A percentile compares a stretch with the other conserved stretches of the same genome.
These are phyloP conservation scores for Pichia sp. DNA, from an alignment of 1,139 yeast species.

Conservation along the genomic window DNA sequence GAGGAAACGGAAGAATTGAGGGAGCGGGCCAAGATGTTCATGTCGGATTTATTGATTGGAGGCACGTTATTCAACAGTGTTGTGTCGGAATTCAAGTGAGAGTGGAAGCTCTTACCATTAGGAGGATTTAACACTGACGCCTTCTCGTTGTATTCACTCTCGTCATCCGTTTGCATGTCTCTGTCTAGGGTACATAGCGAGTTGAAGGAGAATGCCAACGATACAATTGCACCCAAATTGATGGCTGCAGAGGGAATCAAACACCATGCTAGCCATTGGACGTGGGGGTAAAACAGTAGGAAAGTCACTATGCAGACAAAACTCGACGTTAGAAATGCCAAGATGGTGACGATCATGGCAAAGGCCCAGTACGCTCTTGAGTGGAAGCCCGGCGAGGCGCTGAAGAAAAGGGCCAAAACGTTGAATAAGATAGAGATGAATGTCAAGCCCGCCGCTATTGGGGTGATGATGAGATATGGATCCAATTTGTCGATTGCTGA, in stretches of 20 bases:
- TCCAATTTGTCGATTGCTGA: conserved; percentile 24
- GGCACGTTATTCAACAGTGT: conserved; percentile 1
- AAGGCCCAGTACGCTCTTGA: conserved; percentile 33
- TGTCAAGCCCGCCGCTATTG: conserved; percentile 31
- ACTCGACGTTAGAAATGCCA: conserved; percentile 51
- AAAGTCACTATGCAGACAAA: conserved; percentile 51
- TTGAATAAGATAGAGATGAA: conserved; percentile 27
- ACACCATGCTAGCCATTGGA: conserved; percentile 68
- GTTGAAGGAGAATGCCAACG: conserved; percentile 1
- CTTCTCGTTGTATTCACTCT: conserved; percentile 16
- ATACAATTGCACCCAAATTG: conserved; percentile 32
- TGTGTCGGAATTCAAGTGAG: not conserved
- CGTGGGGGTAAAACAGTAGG: conserved; percentile 57
- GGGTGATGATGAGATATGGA: conserved; percentile 27
- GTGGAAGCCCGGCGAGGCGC: not conserved
- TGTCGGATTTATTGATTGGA: not conserved
- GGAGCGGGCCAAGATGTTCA: not conserved
- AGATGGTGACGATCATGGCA: conserved; percentile 35
- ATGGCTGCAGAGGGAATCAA: conserved; percentile 62
- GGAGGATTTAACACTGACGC: not conserved
- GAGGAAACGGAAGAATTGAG: conserved; percentile 8
- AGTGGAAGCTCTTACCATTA: not conserved
- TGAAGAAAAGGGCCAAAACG: conserved; percentile 21
- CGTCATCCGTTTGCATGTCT: conserved; percentile 2
- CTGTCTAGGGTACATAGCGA: conserved; percentile 15